Base-by-base conservation (phyloP, 148 eudicot genomes). In the Tetragonia tetragonoides region DNA sequence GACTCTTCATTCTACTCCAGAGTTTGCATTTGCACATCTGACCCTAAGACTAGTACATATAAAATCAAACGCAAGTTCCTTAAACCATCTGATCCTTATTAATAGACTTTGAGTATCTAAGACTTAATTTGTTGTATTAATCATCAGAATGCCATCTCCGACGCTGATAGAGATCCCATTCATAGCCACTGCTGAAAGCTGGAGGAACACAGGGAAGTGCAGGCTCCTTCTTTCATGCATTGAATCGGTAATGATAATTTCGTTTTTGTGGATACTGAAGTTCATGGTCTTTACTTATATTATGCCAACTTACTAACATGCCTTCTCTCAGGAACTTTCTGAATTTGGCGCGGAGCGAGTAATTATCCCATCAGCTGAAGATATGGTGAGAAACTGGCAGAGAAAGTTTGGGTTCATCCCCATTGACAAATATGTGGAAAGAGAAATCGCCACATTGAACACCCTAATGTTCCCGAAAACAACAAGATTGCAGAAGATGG, bases 141-240 rank as follows among this genome's bases (percentile, higher is more conserved):
- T 75, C 47, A 73, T 38, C 66, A 91, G 91, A 86, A 75, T 84
- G 49, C 90, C 87, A 44, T 87, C 88, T 57, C 79, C 81, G 23
- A 69, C 71, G 6, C 57, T 89, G 40, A 87, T 91, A 14, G 95
- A 91, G 68, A 87, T 89, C 80, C 90, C 90, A 21, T 88, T 87
- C 75, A 81, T 87, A 14, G 89, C 89, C 11, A 91, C 93, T 6
- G 34, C 56, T n/a, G 80, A 85, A 23, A 40, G 3, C 1, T 75
- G 74, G 60, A 75, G 86, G 66, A 18, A 79, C 11, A 72, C 38
- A 37, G 91, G 91, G 20, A 75, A 86, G 83, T 87, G 90, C 57
- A 24, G 41, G 4, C 49, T n/a, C 34, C 77, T 87, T 24, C 75
- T 89, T 73, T 10, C 1, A 37, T 73, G 57, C 37, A 85, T 88